Evolutionary conservation across 2,329 filamentous ascomycete genomes (phyloP).

Genomic region (Blumeria graminis): DNA sequence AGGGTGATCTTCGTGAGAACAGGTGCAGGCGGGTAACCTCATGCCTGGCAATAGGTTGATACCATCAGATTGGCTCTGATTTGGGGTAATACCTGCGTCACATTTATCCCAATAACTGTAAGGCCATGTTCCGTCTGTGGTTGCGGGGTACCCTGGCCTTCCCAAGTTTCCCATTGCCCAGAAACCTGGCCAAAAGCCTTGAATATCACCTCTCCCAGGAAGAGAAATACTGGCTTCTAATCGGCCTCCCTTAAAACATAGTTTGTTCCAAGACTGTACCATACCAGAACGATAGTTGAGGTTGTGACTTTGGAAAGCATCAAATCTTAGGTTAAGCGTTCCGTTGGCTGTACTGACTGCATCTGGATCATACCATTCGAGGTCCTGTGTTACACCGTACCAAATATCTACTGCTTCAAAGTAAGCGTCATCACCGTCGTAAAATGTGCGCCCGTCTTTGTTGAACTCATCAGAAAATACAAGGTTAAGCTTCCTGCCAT

Average conservation of each 20-base stretch:
- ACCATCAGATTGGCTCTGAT: slow-evolving; percentile 43
- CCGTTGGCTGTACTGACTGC: slow-evolving; percentile 37
- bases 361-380: slow-evolving; percentile 50
- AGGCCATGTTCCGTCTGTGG: slow-evolving; percentile 50
- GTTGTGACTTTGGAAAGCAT: slow-evolving; percentile 38
- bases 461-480: slow-evolving; percentile 53
- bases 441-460: slow-evolving; percentile 40
- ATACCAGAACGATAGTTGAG: slow-evolving; percentile 48
- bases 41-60: slow-evolving; percentile 44
- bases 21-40: slow-evolving; percentile 44
- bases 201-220: slow-evolving; percentile 38
- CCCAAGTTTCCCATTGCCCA: slow-evolving; percentile 56
- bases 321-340: slow-evolving; percentile 37
- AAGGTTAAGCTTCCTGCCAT: slow-evolving; percentile 37
- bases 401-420: slow-evolving; percentile 44
- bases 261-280: slow-evolving; percentile 50
- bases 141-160: slow-evolving; percentile 41
- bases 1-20: slow-evolving; percentile 37
- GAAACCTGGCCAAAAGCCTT: slow-evolving; percentile 53
- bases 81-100: slow-evolving; percentile 46
- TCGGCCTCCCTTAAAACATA: slow-evolving; percentile 48
- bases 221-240: slow-evolving; percentile 47
- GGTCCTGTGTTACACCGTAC: slow-evolving; percentile 47
- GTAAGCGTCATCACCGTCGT: slow-evolving; percentile 44
- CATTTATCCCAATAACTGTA: slow-evolving; percentile 47